phyloP scores from a whole-genome alignment of 2,329 filamentous ascomycete genomes.

The Paramyrothecium roridum region DNA sequence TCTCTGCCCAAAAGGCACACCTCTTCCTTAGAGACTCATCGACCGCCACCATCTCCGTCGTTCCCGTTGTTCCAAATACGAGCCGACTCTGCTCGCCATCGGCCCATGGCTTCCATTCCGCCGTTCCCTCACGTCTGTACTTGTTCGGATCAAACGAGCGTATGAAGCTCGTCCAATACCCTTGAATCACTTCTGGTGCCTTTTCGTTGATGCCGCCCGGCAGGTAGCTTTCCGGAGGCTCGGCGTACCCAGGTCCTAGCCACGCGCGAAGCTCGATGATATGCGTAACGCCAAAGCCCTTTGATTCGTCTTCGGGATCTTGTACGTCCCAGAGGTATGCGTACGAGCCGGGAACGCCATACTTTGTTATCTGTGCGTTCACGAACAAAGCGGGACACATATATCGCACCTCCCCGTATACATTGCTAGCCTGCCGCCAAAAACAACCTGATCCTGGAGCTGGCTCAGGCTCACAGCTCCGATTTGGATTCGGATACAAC shows the following conservation, averaged over 20 bases:
- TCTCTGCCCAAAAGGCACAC: constrained; percentile 11
- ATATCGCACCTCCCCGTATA: constrained; percentile 30
- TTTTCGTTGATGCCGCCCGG: constrained; percentile 47
- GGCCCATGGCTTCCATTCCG: constrained; percentile 38
- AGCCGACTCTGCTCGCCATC: constrained; percentile 24
- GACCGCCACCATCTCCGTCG: constrained; percentile 35
- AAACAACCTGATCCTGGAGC: constrained; percentile 24
- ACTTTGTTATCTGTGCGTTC: constrained; percentile 19
- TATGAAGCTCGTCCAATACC: constrained; percentile 75
- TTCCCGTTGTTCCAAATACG: constrained; percentile 35
- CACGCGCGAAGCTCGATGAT: constrained; percentile 65
- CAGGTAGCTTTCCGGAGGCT: constrained; percentile 55
- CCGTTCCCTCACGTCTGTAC: constrained; percentile 24
- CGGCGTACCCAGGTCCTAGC: constrained; percentile 59
- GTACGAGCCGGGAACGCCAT: constrained; percentile 46
- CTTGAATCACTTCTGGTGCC: constrained; percentile 60
- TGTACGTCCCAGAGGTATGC: constrained; percentile 70
- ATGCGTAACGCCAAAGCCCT: constrained; percentile 63
- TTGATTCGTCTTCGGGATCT: constrained; percentile 48
- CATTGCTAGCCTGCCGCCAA: constrained; percentile 33
- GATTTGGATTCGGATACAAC: constrained; percentile 31
- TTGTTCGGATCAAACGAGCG: constrained; percentile 62
- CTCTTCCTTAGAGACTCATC: constrained; percentile 17
- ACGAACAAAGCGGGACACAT: constrained; percentile 31
- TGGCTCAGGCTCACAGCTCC: constrained; percentile 17